Conservation (phyloP, 192 early-diverging fungal genomes). For the Coemansia sp. region DNA sequence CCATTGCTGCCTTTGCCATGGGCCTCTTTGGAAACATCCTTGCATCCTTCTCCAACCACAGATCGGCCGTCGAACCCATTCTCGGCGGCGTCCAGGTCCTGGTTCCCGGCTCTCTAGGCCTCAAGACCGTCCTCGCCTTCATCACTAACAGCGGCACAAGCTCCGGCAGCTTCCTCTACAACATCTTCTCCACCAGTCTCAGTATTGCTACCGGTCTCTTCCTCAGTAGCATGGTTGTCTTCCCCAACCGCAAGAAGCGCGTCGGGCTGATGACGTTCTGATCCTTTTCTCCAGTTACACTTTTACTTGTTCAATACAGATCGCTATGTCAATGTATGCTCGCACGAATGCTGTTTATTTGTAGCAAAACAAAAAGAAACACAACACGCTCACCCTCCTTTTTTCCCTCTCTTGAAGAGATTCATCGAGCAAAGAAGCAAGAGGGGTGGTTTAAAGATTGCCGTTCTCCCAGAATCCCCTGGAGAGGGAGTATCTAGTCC, state of each 20-base stretch:
- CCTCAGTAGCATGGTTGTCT: slow-evolving; percentile 65
- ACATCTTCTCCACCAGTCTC: slow-evolving; percentile 64
- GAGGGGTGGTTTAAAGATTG: no score
- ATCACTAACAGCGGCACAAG: slow-evolving; percentile 57
- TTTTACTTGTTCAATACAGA: no score
- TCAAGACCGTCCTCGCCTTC: slow-evolving; percentile 63
- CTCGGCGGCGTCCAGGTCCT: slow-evolving; percentile 78
- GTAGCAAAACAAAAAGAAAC: slow-evolving; percentile 2
- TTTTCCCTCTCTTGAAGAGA: no score
- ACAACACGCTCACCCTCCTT: background rate
- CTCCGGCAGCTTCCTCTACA: slow-evolving; percentile 56
- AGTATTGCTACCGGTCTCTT: slow-evolving; percentile 71
- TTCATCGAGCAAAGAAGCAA: no score
- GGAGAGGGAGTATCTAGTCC: no score
- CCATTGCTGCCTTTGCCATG: slow-evolving; percentile 74
- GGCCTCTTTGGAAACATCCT: slow-evolving; percentile 78
- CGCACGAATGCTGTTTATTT: background rate
- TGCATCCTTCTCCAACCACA: slow-evolving; percentile 65
- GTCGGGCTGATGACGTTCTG: slow-evolving; percentile 54
- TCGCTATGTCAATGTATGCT: no score
- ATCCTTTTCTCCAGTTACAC: background rate
- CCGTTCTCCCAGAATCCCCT: no score
- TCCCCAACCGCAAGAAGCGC: slow-evolving; percentile 57
- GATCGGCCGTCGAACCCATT: slow-evolving; percentile 77
- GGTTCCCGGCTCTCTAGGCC: slow-evolving; percentile 82